phyloP scores from a whole-genome alignment of 768 basidiomycete genomes.

The Pisolithus albus region DNA sequence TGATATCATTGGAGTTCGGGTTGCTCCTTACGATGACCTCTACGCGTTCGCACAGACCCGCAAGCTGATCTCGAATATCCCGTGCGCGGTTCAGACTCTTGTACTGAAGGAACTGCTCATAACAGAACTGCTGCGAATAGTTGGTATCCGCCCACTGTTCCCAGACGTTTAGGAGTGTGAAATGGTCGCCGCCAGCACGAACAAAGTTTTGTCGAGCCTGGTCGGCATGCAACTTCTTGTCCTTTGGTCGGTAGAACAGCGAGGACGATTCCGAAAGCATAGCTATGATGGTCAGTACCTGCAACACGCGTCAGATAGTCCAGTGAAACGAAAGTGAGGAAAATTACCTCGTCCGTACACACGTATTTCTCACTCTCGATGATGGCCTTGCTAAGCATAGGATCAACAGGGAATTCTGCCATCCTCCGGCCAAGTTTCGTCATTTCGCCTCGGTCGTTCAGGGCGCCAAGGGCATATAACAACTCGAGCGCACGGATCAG shows the following conservation, averaged over 20 bases:
- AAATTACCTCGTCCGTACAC: conserved; percentile 91
- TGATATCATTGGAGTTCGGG: conserved; percentile 89
- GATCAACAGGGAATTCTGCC: conserved; percentile 99
- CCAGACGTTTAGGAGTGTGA: conserved; percentile 95
- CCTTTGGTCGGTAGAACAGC: conserved; percentile 94
- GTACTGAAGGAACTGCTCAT: conserved; percentile 92
- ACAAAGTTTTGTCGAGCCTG: conserved; percentile 97
- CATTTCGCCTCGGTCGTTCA: conserved; percentile 93
- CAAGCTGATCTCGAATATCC: conserved; percentile 94
- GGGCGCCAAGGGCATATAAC: conserved; percentile 89
- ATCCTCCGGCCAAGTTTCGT: conserved; percentile 96
- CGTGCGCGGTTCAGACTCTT: conserved; percentile 91
- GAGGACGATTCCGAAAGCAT: conserved; percentile 97
- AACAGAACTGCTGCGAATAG: conserved; percentile 95
- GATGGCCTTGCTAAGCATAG: conserved; percentile 94
- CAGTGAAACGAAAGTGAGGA: background rate
- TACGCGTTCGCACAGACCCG: conserved; percentile 92
- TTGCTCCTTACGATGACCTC: conserved; percentile 85
- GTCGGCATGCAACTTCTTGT: conserved; percentile 96
- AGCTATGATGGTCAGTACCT: conserved; percentile 94
- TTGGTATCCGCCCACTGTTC: conserved; percentile 99
- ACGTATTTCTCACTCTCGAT: conserved; percentile 90
- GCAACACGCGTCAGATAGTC: background rate
- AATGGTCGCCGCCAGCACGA: conserved; percentile 94
- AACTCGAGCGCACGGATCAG: conserved; percentile 92